phyloP scores from a whole-genome alignment of 768 basidiomycete genomes.

The Tricholoma matsutake region DNA sequence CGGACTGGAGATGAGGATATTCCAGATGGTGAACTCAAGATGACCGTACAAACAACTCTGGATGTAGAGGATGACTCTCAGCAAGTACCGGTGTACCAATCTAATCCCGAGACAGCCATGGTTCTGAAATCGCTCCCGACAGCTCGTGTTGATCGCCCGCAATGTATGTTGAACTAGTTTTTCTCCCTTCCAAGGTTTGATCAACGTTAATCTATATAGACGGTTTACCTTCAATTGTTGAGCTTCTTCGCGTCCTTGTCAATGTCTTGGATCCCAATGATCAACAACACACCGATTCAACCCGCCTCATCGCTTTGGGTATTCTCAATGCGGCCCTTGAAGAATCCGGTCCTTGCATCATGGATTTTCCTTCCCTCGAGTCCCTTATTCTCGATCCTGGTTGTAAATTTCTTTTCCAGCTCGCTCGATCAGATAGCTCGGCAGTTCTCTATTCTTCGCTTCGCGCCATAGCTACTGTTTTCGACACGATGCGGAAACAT shows the following conservation, averaged over 20 bases:
- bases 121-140: constrained; percentile 20
- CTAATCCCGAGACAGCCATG: constrained; percentile 10
- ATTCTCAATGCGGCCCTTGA: constrained; percentile 89
- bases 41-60: constrained; percentile 49
- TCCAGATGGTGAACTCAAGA: constrained; percentile 53
- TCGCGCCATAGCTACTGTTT: constrained; percentile 83
- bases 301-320: constrained; percentile 82
- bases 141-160: constrained; percentile 31
- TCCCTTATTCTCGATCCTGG: constrained; percentile 81
- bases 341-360: constrained; percentile 72
- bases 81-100: constrained; percentile 9
- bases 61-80: constrained; percentile 21
- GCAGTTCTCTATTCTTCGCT: constrained; percentile 77
- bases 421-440: constrained; percentile 87
- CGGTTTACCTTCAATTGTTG: constrained; percentile 89
- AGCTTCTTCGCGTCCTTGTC: constrained; percentile 90
- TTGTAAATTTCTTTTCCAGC: constrained; percentile 96
- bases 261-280: constrained; percentile 95
- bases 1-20: constrained; percentile 46
- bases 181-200: constrained; percentile 4
- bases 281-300: constrained; percentile 94
- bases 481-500: constrained; percentile 81
- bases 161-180: constrained; percentile 33
- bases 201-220: constrained; percentile 40
- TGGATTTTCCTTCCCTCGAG: constrained; percentile 73